Evolutionary conservation across 306 rosid species (phyloP), one percentile per base, ranked within the genome.

Genomic region (Spatholobus suberectus): DNA sequence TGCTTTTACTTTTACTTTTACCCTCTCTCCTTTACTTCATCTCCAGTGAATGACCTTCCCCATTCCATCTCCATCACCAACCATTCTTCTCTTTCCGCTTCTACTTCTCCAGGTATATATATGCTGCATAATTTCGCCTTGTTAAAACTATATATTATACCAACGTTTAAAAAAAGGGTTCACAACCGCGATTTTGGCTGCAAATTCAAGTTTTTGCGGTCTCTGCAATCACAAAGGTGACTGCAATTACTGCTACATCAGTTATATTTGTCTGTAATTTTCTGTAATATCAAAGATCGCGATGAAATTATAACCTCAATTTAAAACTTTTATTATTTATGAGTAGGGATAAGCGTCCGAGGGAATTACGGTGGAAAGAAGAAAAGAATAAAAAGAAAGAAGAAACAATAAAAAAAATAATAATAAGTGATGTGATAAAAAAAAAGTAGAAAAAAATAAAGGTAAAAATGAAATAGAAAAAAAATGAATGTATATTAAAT

Each of bases 1-100:
- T 86, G 86, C 13, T 59, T 94, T 0, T 94, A 70, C 83, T 85
- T 87, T 1, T 76, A n/a, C n/a, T n/a, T n/a, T n/a, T n/a, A 81
- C 77, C 10, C 35, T 51, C 68, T 76, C 47, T 37, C 12, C 24
- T 35, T 66, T n/a, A 32, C 70, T 8, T 35, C 71, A 17, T 35
- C 43, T 63, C 43, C 23, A 32, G 3, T 6, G 4, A 17, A 3
- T 17, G 0, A 7, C 13, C 23, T 63, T 63, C 23, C 17, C 7
- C 26, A 1, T 35, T 37, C 3, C 15, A 11, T 35, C 26, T 24
- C 38, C 52, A 18, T 73, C 73, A 20, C 76, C 40, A 21, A 84
- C 43, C 62, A 82, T 12, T 46, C 89, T 46, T 52, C 66, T 35
- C 20, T 32, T 26, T 9, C 49, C 6, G 2, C 70, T 40, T 9